These are phyloP conservation scores for Amylostereum chailletii DNA, from an alignment of 1,284 basidiomycete species.

Conservation along the genomic window DNA sequence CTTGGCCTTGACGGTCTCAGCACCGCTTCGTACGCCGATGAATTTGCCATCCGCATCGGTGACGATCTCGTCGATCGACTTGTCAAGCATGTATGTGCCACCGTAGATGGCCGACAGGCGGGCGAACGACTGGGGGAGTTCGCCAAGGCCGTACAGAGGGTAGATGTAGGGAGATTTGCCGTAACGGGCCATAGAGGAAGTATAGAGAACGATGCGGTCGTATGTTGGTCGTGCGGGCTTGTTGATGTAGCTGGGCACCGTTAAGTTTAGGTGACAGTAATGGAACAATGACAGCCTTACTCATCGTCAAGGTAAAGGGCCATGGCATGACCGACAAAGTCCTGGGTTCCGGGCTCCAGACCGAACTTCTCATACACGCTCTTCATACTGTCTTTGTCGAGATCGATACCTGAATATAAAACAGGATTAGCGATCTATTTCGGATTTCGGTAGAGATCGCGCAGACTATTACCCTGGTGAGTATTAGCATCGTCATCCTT, in stretches of 20 bases:
- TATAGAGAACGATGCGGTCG: slow-evolving; percentile 96
- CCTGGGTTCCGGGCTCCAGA: slow-evolving; percentile 94
- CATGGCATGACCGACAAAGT: slow-evolving; percentile 99
- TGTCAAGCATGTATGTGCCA: slow-evolving; percentile 99
- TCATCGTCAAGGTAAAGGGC: slow-evolving; percentile 96
- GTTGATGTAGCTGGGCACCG: slow-evolving; percentile 71
- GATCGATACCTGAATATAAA: slow-evolving; percentile 57
- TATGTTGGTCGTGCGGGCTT: slow-evolving; percentile 88
- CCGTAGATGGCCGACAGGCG: slow-evolving; percentile 98
- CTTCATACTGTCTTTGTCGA: slow-evolving; percentile 88
- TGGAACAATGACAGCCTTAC: slow-evolving; percentile 40
- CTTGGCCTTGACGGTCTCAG: slow-evolving; percentile 95
- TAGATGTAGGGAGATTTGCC: slow-evolving; percentile 99
- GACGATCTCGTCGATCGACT: slow-evolving; percentile 88
- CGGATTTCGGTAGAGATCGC: too few relatives aligned
- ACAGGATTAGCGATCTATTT: too few relatives aligned
- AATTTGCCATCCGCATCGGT: slow-evolving; percentile 85
- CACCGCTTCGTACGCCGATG: slow-evolving; percentile 82
- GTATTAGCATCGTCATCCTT: slow-evolving; percentile 91
- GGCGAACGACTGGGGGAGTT: slow-evolving; percentile 98
- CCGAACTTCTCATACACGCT: slow-evolving; percentile 95
- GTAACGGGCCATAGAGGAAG: slow-evolving; percentile 97
- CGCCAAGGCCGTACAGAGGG: slow-evolving; percentile 97
- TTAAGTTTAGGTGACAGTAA: slow-evolving; percentile 8
- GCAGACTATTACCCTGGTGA: slow-evolving; percentile 67